Percentiles rank a stretch among this genome's conserved stretches.
phyloP scores from a whole-genome alignment of 2,329 filamentous ascomycete genomes.

The Fusarium sp. region DNA sequence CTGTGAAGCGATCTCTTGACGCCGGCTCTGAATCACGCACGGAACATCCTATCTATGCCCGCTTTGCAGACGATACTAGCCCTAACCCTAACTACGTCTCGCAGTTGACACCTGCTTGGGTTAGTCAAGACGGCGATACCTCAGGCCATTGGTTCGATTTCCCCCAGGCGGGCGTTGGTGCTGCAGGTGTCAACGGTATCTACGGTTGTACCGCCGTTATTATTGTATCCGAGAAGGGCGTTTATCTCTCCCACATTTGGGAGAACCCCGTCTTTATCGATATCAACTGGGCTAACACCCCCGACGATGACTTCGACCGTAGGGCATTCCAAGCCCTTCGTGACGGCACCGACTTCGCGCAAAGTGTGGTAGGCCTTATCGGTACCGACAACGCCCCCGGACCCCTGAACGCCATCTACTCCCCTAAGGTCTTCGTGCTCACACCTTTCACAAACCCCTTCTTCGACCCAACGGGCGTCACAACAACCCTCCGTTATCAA shows the following conservation, averaged over 20 bases:
- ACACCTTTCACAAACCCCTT: conserved; percentile 19
- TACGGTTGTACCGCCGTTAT: conserved; percentile 42
- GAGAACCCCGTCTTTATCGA: conserved; percentile 38
- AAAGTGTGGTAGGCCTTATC: conserved; percentile 17
- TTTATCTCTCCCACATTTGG: conserved; percentile 44
- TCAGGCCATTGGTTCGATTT: conserved; percentile 30
- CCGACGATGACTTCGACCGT: conserved; percentile 6
- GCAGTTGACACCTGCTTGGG: conserved; percentile 17
- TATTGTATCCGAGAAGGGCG: conserved; percentile 31
- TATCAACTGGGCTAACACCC: not conserved
- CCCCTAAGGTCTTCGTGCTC: conserved; percentile 33
- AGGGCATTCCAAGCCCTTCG: conserved; percentile 29
- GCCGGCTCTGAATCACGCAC: too few species aligned
- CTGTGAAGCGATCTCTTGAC: too few species aligned
- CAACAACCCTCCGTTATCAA: conserved; percentile 6
- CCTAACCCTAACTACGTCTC: conserved; percentile 31
- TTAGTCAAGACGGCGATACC: conserved; percentile 22
- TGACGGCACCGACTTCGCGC: conserved; percentile 8
- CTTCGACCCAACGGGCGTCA: not conserved
- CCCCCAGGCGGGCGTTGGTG: not conserved
- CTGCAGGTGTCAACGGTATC: conserved; percentile 39
- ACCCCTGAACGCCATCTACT: conserved; percentile 16
- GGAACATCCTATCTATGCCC: not conserved
- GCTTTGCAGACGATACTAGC: conserved; percentile 17
- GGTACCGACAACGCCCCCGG: conserved; percentile 20